Percentiles rank a stretch among this genome's conserved stretches.
phyloP scores from a whole-genome alignment of 2,329 filamentous ascomycete genomes.

The Tolypocladium sp. region DNA sequence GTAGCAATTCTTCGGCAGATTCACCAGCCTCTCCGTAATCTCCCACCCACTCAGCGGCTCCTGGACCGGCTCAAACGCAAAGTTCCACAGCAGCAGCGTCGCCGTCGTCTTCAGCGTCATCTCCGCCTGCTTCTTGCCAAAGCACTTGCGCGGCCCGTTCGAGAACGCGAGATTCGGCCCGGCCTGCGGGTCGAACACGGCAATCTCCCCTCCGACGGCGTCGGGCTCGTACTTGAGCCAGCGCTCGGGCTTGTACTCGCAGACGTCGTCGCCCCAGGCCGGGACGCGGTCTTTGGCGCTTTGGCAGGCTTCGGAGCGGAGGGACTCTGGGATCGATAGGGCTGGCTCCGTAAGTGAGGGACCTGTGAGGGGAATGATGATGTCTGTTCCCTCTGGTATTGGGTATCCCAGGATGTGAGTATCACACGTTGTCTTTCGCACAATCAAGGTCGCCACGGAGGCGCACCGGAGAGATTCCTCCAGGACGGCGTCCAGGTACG shows the following conservation, averaged over 20 bases:
- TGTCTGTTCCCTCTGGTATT: constrained; percentile 23
- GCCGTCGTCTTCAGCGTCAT: constrained; percentile 24
- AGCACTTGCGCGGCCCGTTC: constrained; percentile 26
- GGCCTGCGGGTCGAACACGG: constrained; percentile 20
- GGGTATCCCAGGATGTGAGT: constrained; percentile 21
- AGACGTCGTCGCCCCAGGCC: constrained; percentile 20
- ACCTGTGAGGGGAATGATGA: constrained; percentile 17
- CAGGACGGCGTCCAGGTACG: constrained; percentile 27
- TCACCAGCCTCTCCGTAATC: constrained; percentile 13
- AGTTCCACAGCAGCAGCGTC: constrained; percentile 27
- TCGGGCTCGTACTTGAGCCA: constrained; percentile 18
- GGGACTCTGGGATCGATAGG: constrained; percentile 16
- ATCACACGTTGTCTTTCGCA: constrained; percentile 19
- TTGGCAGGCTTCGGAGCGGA: constrained; percentile 14
- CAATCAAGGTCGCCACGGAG: constrained; percentile 17
- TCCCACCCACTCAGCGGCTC: constrained; percentile 9
- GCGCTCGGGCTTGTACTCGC: constrained; percentile 24
- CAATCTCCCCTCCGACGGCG: constrained; percentile 4
- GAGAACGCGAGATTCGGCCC: constrained; percentile 27
- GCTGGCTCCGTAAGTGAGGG: constrained; percentile 17
- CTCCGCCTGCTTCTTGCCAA: constrained; percentile 25
- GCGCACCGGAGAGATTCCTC: constrained; percentile 25
- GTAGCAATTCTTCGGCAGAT: constrained; percentile 16
- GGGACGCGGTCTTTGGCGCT: constrained; percentile 14
- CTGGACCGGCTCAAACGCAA: constrained; percentile 16